phyloP scores from a whole-genome alignment of 371 early-diverging fungal species.

The Apophysomyces ossiformis region DNA sequence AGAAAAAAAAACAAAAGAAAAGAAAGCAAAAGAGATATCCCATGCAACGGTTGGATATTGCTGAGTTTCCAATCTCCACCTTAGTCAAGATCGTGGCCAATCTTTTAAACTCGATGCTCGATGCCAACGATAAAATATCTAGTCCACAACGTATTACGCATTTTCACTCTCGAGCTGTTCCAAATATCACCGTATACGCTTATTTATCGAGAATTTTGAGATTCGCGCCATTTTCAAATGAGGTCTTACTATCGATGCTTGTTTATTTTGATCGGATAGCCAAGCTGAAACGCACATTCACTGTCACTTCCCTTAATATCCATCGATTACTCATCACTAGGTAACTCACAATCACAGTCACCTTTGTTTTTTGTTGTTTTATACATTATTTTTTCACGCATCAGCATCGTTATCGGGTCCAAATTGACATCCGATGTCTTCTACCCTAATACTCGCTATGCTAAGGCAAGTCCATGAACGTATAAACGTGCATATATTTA shows the following conservation, averaged over 20 bases:
- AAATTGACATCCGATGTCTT: constrained; percentile 86
- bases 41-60: constrained; percentile 35
- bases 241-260: constrained; percentile 74
- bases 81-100: constrained; percentile 54
- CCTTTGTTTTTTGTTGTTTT: background rate
- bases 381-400: constrained; percentile 5
- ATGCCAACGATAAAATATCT: constrained; percentile 70
- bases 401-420: constrained; percentile 77
- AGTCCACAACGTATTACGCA: constrained; percentile 58
- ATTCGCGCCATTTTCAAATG: constrained; percentile 80
- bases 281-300: constrained; percentile 45
- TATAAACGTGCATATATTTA: too few species aligned
- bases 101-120: constrained; percentile 57
- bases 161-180: constrained; percentile 86
- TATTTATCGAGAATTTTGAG: constrained; percentile 75
- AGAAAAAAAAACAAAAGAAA: background rate
- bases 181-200: constrained; percentile 69
- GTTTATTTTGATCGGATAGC: constrained; percentile 90
- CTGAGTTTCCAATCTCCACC: constrained; percentile 37
- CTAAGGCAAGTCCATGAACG: constrained; percentile 53
- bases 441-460: constrained; percentile 78
- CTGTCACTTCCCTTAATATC: constrained; percentile 76
- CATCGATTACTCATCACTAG: constrained; percentile 83
- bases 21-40: background rate
- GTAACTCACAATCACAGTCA: constrained; percentile 16